These are phyloP conservation scores for Ilyonectria mors-panacis DNA, from an alignment of 2,329 filamentous ascomycete species.

Conservation along the genomic window DNA sequence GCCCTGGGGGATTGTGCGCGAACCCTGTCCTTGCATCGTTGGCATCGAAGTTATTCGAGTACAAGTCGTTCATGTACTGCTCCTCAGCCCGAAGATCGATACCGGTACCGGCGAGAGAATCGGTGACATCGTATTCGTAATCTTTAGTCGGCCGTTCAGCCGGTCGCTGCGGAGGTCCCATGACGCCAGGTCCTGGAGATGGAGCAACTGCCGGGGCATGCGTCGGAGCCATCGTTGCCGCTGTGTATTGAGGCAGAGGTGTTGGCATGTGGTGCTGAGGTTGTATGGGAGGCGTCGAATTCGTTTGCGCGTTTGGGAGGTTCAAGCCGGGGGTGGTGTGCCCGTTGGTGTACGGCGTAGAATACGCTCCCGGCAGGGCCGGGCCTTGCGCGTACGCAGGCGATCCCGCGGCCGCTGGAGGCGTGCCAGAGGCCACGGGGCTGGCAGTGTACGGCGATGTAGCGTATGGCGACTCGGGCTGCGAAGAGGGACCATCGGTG, in stretches of 20 bases:
- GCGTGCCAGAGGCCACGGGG: slow-evolving; percentile 60
- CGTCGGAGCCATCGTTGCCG: slow-evolving; percentile 38
- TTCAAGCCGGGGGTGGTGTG: slow-evolving; percentile 54
- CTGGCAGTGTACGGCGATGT: slow-evolving; percentile 66
- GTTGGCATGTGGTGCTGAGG: slow-evolving; percentile 49
- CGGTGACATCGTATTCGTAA: slow-evolving; percentile 81
- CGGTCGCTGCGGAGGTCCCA: slow-evolving; percentile 74
- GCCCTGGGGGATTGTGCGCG: slow-evolving; percentile 65
- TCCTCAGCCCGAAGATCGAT: slow-evolving; percentile 92
- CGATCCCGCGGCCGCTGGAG: slow-evolving; percentile 55
- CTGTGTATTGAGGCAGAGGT: slow-evolving; percentile 46
- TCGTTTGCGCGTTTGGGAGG: slow-evolving; percentile 53
- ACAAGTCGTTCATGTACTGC: slow-evolving; percentile 80
- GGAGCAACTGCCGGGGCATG: slow-evolving; percentile 44
- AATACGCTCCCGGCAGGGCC: slow-evolving; percentile 51
- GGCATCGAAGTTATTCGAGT: slow-evolving; percentile 65
- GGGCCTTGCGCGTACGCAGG: slow-evolving; percentile 55
- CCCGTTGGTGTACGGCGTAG: slow-evolving; percentile 58
- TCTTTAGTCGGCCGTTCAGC: slow-evolving; percentile 75
- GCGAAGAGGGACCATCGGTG: slow-evolving; percentile 76
- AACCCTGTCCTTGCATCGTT: slow-evolving; percentile 67
- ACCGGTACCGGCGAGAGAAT: slow-evolving; percentile 86
- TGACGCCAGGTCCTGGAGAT: slow-evolving; percentile 53
- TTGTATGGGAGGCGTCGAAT: slow-evolving; percentile 51
- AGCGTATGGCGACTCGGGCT: slow-evolving; percentile 75